Conservation (phyloP, 2,329 filamentous ascomycete species). For the Xylaria sp. region DNA sequence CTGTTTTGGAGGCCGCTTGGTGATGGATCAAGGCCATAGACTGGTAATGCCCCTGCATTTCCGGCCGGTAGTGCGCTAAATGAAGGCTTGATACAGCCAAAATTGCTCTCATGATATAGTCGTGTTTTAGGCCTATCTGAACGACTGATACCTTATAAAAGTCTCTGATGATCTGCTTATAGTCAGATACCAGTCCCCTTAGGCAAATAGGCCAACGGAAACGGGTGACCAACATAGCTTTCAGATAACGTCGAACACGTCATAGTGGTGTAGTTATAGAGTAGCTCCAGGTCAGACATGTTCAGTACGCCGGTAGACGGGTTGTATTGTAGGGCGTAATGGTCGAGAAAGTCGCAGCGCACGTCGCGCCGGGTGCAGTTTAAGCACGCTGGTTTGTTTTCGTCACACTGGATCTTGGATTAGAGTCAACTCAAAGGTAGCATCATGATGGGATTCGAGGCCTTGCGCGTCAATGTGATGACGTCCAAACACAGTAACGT, state of each 20-base stretch:
- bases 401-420: too few relatives aligned
- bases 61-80: slow-evolving; percentile 41
- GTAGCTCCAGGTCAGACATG: slow-evolving; percentile 46
- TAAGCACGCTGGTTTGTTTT: too few relatives aligned
- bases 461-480: too few relatives aligned
- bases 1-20: slow-evolving; percentile 14
- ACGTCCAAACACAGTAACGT: too few relatives aligned
- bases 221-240: too few relatives aligned
- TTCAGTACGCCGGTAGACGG: slow-evolving; percentile 29
- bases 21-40: slow-evolving; percentile 44
- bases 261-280: slow-evolving; percentile 48
- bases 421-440: too few relatives aligned
- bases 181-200: too few relatives aligned
- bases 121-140: slow-evolving; percentile 44
- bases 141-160: slow-evolving; percentile 46
- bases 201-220: too few relatives aligned
- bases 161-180: slow-evolving; percentile 41
- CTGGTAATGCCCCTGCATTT: slow-evolving; percentile 39
- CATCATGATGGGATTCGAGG: too few relatives aligned
- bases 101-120: slow-evolving; percentile 47
- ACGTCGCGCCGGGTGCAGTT: too few relatives aligned
- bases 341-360: slow-evolving; percentile 28
- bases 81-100: slow-evolving; percentile 48
- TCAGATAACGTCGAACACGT: slow-evolving; percentile 46
- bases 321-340: not conserved